Base-by-base conservation (phyloP, 2,329 filamentous ascomycete species). In the Whalleya microplaca region DNA sequence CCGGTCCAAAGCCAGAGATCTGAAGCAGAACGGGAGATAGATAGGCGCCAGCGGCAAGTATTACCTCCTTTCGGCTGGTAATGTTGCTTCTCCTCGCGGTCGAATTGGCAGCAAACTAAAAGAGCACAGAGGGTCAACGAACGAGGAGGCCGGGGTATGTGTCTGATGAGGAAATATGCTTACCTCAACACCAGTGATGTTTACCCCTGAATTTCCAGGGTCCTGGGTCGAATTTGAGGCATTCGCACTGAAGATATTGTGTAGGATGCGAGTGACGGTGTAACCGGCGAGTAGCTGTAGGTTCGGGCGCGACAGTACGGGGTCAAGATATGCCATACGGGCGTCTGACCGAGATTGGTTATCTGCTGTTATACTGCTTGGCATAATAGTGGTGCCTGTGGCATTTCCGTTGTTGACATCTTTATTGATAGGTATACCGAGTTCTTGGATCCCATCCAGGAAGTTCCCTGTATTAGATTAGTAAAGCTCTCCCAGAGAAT, bases 341-440 rank as follows among this genome's bases (percentile, higher is more conserved):
- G 72, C 73, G 61, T 78, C 73, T 2, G 69, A 71, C 29, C 76
- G 71, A 9, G 75, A 76, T 59, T 77, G 75, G 45, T 76, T 77
- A 16, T 63, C 57, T 2, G 69, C 69, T n/a, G 63, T 64, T 50
- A 78, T 72, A 56, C 69, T 76, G 41, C 72, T 72, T 1, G 76
- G 74, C 21, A 72, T 66, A 4, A 77, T 62, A 57, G 70, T 71
- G 16, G 69, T 70, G 10, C 76, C 76, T 16, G 69, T 70, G 10
- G 69, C 65, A 21, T 70, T 66, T 1, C 75, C 76, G 12, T 69
- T 68, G 51, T 76, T 76, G 9, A 70, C 66, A 27, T 78, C 74
- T 23, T 67, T 62, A 16, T 72, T 64, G 9, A 69, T 55, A 14
- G 71, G 70, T 46, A 77, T 66, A 16, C 74, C 74, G 21, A 77